Conservation (phyloP, 2,329 filamentous ascomycete species). For the Aspergillus pseudoglaucus region DNA sequence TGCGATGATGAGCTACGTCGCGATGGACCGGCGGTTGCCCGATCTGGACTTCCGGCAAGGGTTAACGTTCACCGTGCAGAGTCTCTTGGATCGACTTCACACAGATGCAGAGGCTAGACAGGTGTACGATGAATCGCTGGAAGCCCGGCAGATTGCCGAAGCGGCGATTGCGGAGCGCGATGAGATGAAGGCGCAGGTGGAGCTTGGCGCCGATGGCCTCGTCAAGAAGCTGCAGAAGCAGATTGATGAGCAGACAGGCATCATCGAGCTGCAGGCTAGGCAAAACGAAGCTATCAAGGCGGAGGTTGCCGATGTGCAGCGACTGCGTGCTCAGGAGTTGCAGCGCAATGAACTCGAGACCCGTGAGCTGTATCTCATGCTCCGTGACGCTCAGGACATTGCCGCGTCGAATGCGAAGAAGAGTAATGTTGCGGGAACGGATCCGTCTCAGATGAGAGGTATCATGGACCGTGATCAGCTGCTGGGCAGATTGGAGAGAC, state of each 20-base stretch:
- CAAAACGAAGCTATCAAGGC: constrained; percentile 84
- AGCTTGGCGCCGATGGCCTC: constrained; percentile 85
- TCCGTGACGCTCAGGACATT: constrained; percentile 92
- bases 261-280: constrained; percentile 81
- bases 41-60: constrained; percentile 98
- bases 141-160: constrained; percentile 87
- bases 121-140: constrained; percentile 82
- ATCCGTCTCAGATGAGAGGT: constrained; percentile 75
- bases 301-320: constrained; percentile 80
- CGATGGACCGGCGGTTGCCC: constrained; percentile 90
- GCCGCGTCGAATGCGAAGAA: constrained; percentile 78
- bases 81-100: constrained; percentile 86
- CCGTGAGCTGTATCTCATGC: constrained; percentile 94
- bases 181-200: constrained; percentile 83
- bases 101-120: constrained; percentile 92
- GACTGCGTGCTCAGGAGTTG: constrained; percentile 78
- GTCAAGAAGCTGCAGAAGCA: constrained; percentile 90
- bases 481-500: constrained; percentile 90
- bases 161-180: constrained; percentile 93
- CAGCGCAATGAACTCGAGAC: constrained; percentile 95
- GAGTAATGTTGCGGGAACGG: constrained; percentile 52
- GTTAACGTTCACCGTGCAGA: constrained; percentile 95
- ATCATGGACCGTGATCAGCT: constrained; percentile 88
- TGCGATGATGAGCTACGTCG: constrained; percentile 97
- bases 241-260: constrained; percentile 82